Conservation (phyloP, 164 flowering plant species). For the Sedum album region DNA sequence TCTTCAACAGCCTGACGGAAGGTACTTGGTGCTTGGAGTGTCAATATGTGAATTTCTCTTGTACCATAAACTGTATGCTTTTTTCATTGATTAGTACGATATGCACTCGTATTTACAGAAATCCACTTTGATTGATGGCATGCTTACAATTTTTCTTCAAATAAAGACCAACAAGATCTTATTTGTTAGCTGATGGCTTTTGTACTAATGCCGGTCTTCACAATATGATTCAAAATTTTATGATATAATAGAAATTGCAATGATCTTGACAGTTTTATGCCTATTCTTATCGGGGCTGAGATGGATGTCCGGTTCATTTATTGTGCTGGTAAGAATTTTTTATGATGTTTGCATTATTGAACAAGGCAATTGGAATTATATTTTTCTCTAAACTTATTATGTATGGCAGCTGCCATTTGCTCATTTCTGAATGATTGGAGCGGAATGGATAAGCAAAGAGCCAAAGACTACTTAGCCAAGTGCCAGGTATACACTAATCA, state of each 20-base stretch:
- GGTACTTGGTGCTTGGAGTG: constrained; percentile 32
- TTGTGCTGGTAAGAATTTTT: constrained; percentile 72
- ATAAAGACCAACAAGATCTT: background rate
- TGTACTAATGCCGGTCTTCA: background rate
- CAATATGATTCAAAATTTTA: background rate
- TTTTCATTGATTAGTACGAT: background rate
- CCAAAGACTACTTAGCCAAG: constrained; percentile 58
- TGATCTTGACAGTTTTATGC: constrained; percentile 57
- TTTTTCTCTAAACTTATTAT: background rate
- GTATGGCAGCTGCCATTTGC: constrained; percentile 74
- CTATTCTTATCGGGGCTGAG: constrained; percentile 77
- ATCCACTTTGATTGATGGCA: background rate
- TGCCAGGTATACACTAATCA: constrained; percentile 57
- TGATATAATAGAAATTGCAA: background rate
- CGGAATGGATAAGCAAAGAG: constrained; percentile 80
- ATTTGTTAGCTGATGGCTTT: background rate
- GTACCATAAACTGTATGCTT: background rate
- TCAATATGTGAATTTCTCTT: background rate
- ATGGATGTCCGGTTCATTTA: constrained; percentile 79
- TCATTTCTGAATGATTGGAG: constrained; percentile 76
- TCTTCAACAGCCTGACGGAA: constrained; percentile 89
- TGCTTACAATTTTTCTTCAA: no score
- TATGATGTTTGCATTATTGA: background rate
- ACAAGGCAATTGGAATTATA: background rate
- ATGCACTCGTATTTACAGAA: no score